Percentiles rank a stretch among this genome's conserved stretches.
Conservation (phyloP, 1,284 basidiomycete species). For the Athelia sp. region DNA sequence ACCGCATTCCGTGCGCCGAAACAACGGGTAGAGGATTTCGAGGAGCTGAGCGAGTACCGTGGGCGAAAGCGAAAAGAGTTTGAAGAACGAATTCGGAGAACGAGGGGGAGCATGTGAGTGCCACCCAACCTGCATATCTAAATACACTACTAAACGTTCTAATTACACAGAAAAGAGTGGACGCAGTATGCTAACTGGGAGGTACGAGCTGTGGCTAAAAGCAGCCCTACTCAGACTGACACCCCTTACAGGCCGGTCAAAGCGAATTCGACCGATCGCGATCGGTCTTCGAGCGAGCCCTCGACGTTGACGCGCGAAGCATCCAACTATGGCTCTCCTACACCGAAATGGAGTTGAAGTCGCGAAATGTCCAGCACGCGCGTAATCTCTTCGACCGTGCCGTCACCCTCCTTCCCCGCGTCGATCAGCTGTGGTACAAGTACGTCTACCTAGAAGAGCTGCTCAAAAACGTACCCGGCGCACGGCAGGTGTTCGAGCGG, state of each 20-base stretch:
- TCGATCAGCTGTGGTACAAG: slow-evolving; percentile 98
- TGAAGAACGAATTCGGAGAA: slow-evolving; percentile 91
- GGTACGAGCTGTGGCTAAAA: slow-evolving; percentile 31
- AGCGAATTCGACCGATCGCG: slow-evolving; percentile 92
- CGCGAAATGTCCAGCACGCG: slow-evolving; percentile 94
- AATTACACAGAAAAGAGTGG: slow-evolving; percentile 64
- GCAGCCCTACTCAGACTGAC: slow-evolving; percentile 9
- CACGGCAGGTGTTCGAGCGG: slow-evolving; percentile 95
- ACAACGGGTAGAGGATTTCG: slow-evolving; percentile 94
- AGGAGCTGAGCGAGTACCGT: slow-evolving; percentile 95
- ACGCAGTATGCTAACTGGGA: slow-evolving; percentile 82
- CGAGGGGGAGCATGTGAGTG: slow-evolving; percentile 77
- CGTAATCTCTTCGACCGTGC: slow-evolving; percentile 97
- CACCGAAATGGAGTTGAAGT: slow-evolving; percentile 98
- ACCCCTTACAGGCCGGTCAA: slow-evolving; percentile 74
- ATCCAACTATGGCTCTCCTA: slow-evolving; percentile 94
- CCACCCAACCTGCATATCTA: neutral
- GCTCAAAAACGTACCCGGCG: slow-evolving; percentile 91
- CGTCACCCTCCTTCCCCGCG: slow-evolving; percentile 90
- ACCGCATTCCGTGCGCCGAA: slow-evolving; percentile 86
- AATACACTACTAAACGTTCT: slow-evolving; percentile 5
- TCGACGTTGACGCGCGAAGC: slow-evolving; percentile 90
- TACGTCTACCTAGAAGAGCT: slow-evolving; percentile 99
- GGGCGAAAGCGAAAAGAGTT: slow-evolving; percentile 95
- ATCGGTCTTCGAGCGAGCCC: slow-evolving; percentile 93